A percentile compares a stretch with the other conserved stretches of the same genome.
These are phyloP conservation scores for Pyrrhoderma noxium DNA, from an alignment of 1,284 basidiomycete species.

Conservation along the genomic window DNA sequence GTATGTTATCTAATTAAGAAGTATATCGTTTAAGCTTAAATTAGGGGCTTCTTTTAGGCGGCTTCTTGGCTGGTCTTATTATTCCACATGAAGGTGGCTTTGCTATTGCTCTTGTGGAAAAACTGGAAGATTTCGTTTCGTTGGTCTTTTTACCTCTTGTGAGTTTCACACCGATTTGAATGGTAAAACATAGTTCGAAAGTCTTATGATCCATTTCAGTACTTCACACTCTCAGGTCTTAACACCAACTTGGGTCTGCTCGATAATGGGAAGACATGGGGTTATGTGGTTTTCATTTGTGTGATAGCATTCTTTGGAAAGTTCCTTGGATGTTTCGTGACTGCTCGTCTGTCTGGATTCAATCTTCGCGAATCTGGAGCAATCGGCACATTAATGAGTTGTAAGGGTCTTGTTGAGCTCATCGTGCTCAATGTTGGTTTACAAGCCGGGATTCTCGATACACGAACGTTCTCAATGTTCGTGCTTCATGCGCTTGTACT, in stretches of 20 bases:
- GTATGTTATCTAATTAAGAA: constrained; percentile 27
- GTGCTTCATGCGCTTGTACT: constrained; percentile 81
- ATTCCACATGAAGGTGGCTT: constrained; percentile 86
- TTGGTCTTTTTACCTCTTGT: constrained; percentile 80
- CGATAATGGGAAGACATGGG: constrained; percentile 74
- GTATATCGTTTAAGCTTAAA: not conserved
- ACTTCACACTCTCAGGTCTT: constrained; percentile 79
- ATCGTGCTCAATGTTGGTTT: constrained; percentile 93
- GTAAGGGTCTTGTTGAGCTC: constrained; percentile 88
- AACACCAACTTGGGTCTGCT: constrained; percentile 79
- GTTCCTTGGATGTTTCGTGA: constrained; percentile 59
- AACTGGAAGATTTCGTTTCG: constrained; percentile 71
- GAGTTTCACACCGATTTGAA: constrained; percentile 25
- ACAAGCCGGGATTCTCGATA: constrained; percentile 70
- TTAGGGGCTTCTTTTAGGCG: constrained; percentile 37
- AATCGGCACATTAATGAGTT: constrained; percentile 88
- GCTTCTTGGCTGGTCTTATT: constrained; percentile 83
- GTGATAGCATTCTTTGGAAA: constrained; percentile 79
- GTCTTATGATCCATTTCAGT: no score
- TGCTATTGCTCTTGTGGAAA: constrained; percentile 68
- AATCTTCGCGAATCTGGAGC: constrained; percentile 75
- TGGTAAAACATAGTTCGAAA: not conserved
- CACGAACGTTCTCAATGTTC: constrained; percentile 78
- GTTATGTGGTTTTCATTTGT: constrained; percentile 77
- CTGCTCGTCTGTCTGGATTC: constrained; percentile 65